Evolutionary conservation across 2,329 filamentous ascomycete genomes (phyloP).

Genomic region (Verruconis gallopava): DNA sequence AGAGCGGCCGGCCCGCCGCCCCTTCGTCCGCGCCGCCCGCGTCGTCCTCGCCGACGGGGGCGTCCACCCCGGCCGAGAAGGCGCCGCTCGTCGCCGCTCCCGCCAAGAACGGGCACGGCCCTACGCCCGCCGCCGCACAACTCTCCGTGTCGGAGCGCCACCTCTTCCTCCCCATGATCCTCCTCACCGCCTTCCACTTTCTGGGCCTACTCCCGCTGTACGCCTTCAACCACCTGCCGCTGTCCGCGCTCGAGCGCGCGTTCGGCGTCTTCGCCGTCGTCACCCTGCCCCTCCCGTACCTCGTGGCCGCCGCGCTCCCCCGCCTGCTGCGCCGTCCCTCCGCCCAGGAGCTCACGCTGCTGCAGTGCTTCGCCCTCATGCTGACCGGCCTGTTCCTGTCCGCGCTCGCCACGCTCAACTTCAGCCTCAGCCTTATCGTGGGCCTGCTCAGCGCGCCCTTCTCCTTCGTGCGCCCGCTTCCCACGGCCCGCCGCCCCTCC

Average conservation of each 20-base stretch:
- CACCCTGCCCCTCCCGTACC: constrained; percentile 21
- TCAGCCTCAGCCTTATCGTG: constrained; percentile 75
- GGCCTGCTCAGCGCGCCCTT: constrained; percentile 69
- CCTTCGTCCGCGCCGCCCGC: neutral
- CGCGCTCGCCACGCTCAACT: constrained; percentile 88
- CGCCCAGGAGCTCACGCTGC: constrained; percentile 59
- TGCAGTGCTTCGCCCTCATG: constrained; percentile 86
- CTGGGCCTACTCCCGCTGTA: constrained; percentile 71
- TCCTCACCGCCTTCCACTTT: constrained; percentile 62
- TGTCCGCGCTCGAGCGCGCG: constrained; percentile 37
- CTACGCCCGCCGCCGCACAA: constrained; percentile 19
- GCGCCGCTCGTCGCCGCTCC: constrained; percentile 20
- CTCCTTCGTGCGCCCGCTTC: constrained; percentile 48
- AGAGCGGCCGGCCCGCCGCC: constrained; percentile 45
- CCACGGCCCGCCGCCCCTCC: constrained; percentile 7
- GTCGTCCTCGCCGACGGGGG: neutral
- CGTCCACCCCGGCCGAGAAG: constrained; percentile 21
- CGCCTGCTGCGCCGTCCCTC: constrained; percentile 41
- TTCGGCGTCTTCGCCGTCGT: constrained; percentile 39
- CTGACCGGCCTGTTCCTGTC: constrained; percentile 84
- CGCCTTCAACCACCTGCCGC: constrained; percentile 62
- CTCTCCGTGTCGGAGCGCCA: constrained; percentile 44
- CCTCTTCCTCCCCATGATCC: constrained; percentile 57
- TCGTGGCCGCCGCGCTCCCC: constrained; percentile 18
- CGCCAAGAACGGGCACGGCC: constrained; percentile 26